Percentiles rank a stretch among this genome's conserved stretches.
Evolutionary conservation across 371 early-diverging fungal genomes (phyloP).

Genomic region (Actinomortierella wolfii): DNA sequence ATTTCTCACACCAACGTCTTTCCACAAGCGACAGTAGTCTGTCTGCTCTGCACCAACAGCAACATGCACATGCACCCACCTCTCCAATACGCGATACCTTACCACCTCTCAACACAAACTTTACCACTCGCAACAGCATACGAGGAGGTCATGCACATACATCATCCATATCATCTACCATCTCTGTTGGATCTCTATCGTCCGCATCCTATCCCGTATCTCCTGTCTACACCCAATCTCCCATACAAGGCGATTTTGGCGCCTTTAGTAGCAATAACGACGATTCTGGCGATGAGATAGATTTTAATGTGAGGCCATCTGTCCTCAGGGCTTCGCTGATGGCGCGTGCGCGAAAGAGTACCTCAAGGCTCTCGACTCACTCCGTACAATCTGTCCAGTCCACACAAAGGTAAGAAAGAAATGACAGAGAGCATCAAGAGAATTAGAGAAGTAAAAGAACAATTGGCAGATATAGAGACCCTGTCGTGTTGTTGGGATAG

Average conservation of each 20-base stretch:
- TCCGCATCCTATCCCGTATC: neutral
- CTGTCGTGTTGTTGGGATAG: neutral
- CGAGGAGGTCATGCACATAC: neutral
- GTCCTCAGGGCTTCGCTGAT: slow-evolving; percentile 35
- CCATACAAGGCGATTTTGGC: neutral
- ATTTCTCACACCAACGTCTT: neutral
- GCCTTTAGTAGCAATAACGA: slow-evolving; percentile 8
- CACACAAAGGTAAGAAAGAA: slow-evolving; percentile 13
- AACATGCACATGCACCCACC: neutral
- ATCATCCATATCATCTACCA: neutral
- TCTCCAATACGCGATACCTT: neutral
- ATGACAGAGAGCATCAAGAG: slow-evolving; percentile 1
- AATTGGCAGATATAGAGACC: slow-evolving; percentile 18
- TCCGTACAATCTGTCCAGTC: slow-evolving; percentile 12
- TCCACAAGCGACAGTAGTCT: neutral
- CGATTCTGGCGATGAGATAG: slow-evolving; percentile 19
- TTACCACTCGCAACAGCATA: neutral
- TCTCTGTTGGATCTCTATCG: neutral
- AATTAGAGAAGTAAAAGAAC: neutral
- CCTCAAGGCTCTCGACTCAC: slow-evolving; percentile 10
- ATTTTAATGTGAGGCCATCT: slow-evolving; percentile 30
- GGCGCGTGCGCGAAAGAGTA: slow-evolving; percentile 24
- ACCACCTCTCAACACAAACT: too few relatives aligned
- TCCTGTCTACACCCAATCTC: neutral
- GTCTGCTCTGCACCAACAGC: slow-evolving; percentile 1